Evolutionary conservation across 1,139 yeast species (phyloP), one percentile per base, ranked within the genome.

Genomic region (Candida neerlandica): DNA sequence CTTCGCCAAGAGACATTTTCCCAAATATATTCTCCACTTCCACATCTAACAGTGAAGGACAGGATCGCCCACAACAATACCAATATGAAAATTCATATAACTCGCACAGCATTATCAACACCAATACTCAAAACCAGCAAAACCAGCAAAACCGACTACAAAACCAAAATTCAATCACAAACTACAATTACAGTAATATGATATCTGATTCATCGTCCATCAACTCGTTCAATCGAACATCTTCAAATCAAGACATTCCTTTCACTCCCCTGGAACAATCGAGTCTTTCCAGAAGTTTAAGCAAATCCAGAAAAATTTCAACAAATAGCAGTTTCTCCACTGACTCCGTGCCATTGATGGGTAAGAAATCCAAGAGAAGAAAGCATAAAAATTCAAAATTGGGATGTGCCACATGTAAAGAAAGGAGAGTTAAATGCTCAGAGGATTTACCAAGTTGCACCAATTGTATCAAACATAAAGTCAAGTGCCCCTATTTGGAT

Each of bases 401-500:
- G 46, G 80, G 80, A 0, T 75, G 80, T 53, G 73, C 77, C 30
- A 75, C 71, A 47, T 75, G 80, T 61, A 75, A 75, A 57, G 68
- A 68, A 44, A 64, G 80, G 51, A 53, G 79, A 46, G 78, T 75
- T 49, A 75, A 75, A 55, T 75, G 80, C 54, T 60, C 69, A 4
- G 80, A 75, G 51, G 73, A 73, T 50, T 60, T 73, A 35, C 80
- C 80, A 1, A 63, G 67, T 35, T 75, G 80, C 53, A 44, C 59
- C 45, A 75, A 75, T 55, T 75, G 80, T 60, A 58, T 73, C 41
- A 73, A 73, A 50, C 78, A 74, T 54, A 70, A 71, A 45, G 71
- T 67, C 4, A 63, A 64, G 48, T 75, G 80, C 61, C 77, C 74
- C 1, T 75, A 74, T 53, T 63, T 74, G 43, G 71, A 69, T 48